These are phyloP conservation scores for Globisporangium mamillatum DNA, from an alignment of 352 stramenopile species.

Conservation along the genomic window DNA sequence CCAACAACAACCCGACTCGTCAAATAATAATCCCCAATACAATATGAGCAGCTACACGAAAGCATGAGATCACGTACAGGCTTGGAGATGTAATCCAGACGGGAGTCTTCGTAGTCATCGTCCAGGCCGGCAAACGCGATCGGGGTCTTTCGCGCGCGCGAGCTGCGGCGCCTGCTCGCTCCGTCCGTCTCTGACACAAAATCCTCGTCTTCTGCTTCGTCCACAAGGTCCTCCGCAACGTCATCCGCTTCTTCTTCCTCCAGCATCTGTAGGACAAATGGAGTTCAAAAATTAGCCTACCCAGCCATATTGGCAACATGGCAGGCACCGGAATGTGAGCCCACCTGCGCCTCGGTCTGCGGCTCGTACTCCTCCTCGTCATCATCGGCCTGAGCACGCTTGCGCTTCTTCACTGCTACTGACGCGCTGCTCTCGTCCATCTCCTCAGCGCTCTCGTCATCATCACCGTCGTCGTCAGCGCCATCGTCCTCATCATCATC, in stretches of 20 bases:
- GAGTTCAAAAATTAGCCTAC: not conserved
- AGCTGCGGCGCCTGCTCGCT: slow-evolving; percentile 13
- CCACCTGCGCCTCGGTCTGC: slow-evolving; percentile 14
- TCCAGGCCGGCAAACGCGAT: slow-evolving; percentile 13
- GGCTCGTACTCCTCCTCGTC: slow-evolving; percentile 19
- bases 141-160: slow-evolving; percentile 15
- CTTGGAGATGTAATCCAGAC: slow-evolving; percentile 19
- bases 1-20: not conserved
- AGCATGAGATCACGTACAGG: slow-evolving; percentile 2
- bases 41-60: not conserved
- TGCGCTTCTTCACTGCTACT: slow-evolving; percentile 33
- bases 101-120: slow-evolving; percentile 17
- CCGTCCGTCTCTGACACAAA: slow-evolving; percentile 9
- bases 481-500: slow-evolving; percentile 45
- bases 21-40: not conserved
- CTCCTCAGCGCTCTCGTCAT: slow-evolving; percentile 22
- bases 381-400: slow-evolving; percentile 14
- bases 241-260: slow-evolving; percentile 35
- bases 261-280: slow-evolving; percentile 5
- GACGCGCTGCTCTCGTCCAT: slow-evolving; percentile 24
- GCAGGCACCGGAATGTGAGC: not conserved
- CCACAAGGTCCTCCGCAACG: slow-evolving; percentile 16
- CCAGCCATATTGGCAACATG: not conserved
- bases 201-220: slow-evolving; percentile 8
- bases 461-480: slow-evolving; percentile 22